Base-by-base conservation (phyloP, 805 yeast species). In the Metschnikowia chrysomelidarum region DNA sequence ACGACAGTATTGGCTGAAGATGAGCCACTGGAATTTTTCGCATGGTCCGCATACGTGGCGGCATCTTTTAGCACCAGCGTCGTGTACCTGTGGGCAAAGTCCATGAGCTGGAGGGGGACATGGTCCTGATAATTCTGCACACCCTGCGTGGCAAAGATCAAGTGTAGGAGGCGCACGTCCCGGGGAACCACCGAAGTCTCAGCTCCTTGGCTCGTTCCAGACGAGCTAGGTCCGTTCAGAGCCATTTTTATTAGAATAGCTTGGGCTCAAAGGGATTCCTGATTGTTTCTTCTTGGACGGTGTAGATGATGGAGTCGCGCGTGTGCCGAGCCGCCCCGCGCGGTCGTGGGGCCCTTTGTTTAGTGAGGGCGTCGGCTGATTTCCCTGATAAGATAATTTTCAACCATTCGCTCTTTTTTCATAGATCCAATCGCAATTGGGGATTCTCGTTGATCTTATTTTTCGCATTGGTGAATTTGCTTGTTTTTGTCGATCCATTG, bases 71-170 rank as follows among this genome's bases (percentile, higher is more conserved):
- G 63, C 3, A 93, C 83, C 4, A 88, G 82, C 16, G 82, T 72
- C 4, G 98, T 87, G 68, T 93, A 93, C 44, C 81, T 62, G 61
- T 86, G 82, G 10, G 98, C 98, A 67, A 93, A 93, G 58, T 93
- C 98, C 95, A 94, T 87, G 39, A 93, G 69, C 58, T 93, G 98
- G 16, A 94, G 60, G 0, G 98, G 96, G 3, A 93, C 98, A 39
- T 88, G 95, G 54, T 93, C 98, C 57, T 93, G 96, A 61, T 91
- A 93, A 41, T 83, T 78, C 38, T 83, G 86, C 18, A 93, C 85
- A 1, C 95, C 89, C 63, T 91, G 95, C 0, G 97, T 84, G 11
- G 98, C 98, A 52, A 93, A 76, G 21, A 93, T 82, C 57, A 93
- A 67, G 57, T 91, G 97, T 30, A 93, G 66, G 42, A 94, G 73